phyloP scores from a whole-genome alignment of 2,329 filamentous ascomycete species.

The Domatiomyces catenatus region DNA sequence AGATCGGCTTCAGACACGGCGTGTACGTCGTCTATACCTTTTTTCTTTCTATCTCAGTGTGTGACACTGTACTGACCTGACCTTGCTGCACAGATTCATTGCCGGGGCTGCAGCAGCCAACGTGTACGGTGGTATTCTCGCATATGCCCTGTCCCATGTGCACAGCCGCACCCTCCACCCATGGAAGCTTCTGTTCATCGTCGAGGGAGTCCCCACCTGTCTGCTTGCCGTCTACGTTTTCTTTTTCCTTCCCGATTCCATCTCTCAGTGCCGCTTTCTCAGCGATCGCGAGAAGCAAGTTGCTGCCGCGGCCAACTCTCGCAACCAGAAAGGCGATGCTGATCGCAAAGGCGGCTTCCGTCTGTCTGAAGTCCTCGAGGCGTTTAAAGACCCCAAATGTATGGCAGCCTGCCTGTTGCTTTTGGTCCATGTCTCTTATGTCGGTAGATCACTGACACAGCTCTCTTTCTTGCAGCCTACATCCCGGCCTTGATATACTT shows the following conservation, averaged over 20 bases:
- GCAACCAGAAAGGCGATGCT: conserved; percentile 16
- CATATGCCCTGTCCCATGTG: conserved; percentile 42
- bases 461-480: conserved; percentile 7
- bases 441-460: neutral
- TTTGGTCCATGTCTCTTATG: conserved; percentile 17
- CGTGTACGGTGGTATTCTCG: conserved; percentile 26
- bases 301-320: conserved; percentile 9
- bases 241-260: conserved; percentile 33
- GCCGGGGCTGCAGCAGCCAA: conserved; percentile 26
- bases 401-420: conserved; percentile 29
- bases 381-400: conserved; percentile 31
- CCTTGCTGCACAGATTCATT: conserved; percentile 20
- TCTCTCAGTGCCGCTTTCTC: conserved; percentile 28
- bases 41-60: conserved; percentile 47
- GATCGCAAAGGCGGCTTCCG: conserved; percentile 22
- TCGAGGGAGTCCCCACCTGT: conserved; percentile 49
- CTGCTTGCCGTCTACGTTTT: conserved; percentile 40
- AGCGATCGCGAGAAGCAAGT: conserved; percentile 26
- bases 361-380: conserved; percentile 32
- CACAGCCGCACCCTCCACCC: conserved; percentile 37
- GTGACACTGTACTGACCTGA: conserved; percentile 22
- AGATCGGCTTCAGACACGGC: conserved; percentile 41
- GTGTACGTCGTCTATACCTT: conserved; percentile 43
- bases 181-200: conserved; percentile 52
- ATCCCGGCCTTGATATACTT: conserved; percentile 43